Evolutionary conservation across 805 yeast genomes (phyloP), one percentile per base, ranked within the genome.

Genomic region (Cyberlindnera sargentensis): DNA sequence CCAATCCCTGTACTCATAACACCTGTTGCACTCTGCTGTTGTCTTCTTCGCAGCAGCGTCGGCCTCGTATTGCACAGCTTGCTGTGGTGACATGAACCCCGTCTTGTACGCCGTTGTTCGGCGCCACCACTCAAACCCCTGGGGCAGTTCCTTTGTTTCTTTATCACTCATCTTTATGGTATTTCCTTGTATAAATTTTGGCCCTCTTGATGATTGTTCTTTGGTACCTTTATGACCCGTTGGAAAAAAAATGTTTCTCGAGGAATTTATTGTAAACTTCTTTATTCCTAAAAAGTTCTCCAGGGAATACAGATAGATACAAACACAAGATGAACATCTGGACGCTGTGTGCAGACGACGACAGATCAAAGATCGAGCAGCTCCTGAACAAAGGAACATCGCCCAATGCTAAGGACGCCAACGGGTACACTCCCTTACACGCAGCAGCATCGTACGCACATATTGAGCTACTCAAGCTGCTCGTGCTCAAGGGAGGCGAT

Each of bases 361-460:
- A 82, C 47, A 46, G 73, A 3, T 72, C 67, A 3, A 56, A 71
- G 6, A 96, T 93, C 6, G 75, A 80, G 48, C 50, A 70, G 10
- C 67, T 70, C 42, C 64, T 93, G 6, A 68, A 63, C 8, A 54
- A 73, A 0, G 83, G 82, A 0, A 70, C 67, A 49, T 71, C 80
- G 3, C 76, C 96, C 3, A 83, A 87, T 56, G 74, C 83, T 6
- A 78, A 82, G 49, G 99, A 93, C 62, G 84, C 86, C 1, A 87
- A 90, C 56, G 99, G 99, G 1, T 93, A 95, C 64, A 91, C 98
- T 0, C 95, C 99, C 6, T 73, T 93, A 9, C 99, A 93, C 62
- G 99, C 99, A 1, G 98, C 99, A 2, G 95, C 95, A 3, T 84
- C 97, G 1, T 93, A 93, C 62, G 91, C 91, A 7, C 90, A 91